Base-by-base conservation (phyloP, 345 rosid species). In the Sapria himalayana region DNA sequence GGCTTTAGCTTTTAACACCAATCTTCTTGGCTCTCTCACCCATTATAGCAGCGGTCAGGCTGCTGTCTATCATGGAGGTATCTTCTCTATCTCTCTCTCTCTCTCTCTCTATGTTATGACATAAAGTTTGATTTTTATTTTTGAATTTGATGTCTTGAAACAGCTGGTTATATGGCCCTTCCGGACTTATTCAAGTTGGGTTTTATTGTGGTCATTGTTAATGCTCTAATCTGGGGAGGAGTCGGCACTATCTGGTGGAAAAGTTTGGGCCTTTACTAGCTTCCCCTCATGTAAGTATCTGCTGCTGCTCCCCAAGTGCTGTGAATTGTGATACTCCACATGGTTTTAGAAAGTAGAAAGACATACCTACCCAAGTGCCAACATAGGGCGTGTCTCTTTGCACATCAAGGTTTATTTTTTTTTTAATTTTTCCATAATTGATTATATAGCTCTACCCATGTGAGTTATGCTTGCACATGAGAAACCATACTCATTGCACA, bases 41-140 rank as follows among this genome's bases (percentile, higher is more conserved):
- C 98, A 89, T 62, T 89, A 82, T 54, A 89, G 95, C 58, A 76
- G 98, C 29, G 98, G 98, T 25, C 95, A 82, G 71, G 93, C 98
- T 22, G 95, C 95, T 52, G 93, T 89, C 7, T 89, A 77, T 61
- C 84, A 67, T 32, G 98, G 98, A 76, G 95, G 98, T 86, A 29
- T 36, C 52, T 25, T 19, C 25, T 25, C 6, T 22, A 22, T 32
- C 25, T 22, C 25, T 21, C 25, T n/a, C n/a, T n/a, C n/a, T n/a
- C n/a, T n/a, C n/a, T n/a, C n/a, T n/a, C n/a, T n/a, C n/a, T n/a
- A n/a, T n/a, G n/a, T n/a, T n/a, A n/a, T n/a, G n/a, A n/a, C n/a
- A n/a, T n/a, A n/a, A n/a, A n/a, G n/a, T n/a, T n/a, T n/a, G n/a
- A n/a, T n/a, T n/a, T n/a, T n/a, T n/a, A n/a, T n/a, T n/a, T n/a